Percentiles rank a stretch among this genome's conserved stretches.
Conservation (phyloP, 2,329 filamentous ascomycete genomes). For the Pseudodiploospora longispora region DNA sequence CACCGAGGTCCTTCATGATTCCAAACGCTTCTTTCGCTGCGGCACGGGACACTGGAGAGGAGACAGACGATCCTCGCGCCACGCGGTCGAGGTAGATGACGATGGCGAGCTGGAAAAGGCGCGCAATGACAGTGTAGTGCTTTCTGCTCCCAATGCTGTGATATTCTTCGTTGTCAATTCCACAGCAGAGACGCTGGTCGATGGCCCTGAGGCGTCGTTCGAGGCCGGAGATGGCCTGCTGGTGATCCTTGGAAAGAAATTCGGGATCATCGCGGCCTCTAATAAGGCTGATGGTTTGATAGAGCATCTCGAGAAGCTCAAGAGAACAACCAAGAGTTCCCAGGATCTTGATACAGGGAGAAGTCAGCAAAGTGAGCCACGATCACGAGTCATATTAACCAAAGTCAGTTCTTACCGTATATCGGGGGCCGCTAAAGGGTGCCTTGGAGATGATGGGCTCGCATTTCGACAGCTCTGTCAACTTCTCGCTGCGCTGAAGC, state of each 20-base stretch:
- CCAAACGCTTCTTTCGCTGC: constrained; percentile 3
- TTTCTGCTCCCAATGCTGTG: not conserved
- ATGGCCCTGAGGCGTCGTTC: constrained; percentile 2
- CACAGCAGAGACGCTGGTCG: constrained; percentile 2
- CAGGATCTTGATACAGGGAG: not conserved
- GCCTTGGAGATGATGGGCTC: constrained; percentile 3
- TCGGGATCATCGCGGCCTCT: not conserved
- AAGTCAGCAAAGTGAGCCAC: not conserved
- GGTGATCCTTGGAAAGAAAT: not conserved
- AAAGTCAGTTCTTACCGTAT: not conserved
- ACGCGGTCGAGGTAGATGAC: constrained; percentile 6
- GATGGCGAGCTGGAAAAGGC: constrained; percentile 4
- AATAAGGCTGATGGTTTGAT: constrained; percentile 3
- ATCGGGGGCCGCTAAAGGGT: not conserved
- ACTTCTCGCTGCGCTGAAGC: constrained; percentile 2
- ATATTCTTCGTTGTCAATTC: constrained; percentile 7
- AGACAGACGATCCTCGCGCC: constrained; percentile 2
- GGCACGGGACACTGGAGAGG: not conserved
- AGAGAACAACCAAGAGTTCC: constrained; percentile 6
- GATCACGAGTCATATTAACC: not conserved
- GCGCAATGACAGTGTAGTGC: constrained; percentile 1
- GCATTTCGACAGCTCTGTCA: constrained; percentile 3
- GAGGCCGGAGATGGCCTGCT: not conserved
- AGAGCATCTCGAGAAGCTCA: constrained; percentile 5
- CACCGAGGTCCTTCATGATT: not conserved